Evolutionary conservation across 73 alveolate species (phyloP), one percentile per base, ranked within the genome.

Genomic region (Symbiodinium natans): DNA sequence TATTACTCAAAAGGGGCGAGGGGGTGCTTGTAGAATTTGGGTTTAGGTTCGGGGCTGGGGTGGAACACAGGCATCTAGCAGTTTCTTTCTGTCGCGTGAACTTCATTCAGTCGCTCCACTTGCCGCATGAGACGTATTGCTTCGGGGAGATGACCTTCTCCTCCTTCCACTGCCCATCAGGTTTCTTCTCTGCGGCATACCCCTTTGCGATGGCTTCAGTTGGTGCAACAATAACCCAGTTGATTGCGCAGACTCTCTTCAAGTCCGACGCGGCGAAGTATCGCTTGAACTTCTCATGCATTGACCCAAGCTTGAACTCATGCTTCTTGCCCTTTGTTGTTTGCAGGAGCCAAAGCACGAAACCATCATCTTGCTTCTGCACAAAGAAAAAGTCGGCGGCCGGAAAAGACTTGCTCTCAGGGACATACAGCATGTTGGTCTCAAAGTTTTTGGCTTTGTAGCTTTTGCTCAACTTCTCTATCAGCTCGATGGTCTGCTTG

Each of bases 301-400:
- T 77, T 19, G 86, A 77, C 86, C 25, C 86, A 6, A 77, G 86
- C 86, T 77, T 77, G 86, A 77, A 77, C 86, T 77, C 86, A 77
- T 77, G 86, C 86, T 77, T 77, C 86, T 77, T 77, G 56, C 86
- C 86, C n/a, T 77, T 77, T 36, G 86, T 77, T 77, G 48, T 77
- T 34, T 77, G 86, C 86, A 77, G 40, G 36, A 82, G 41, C 90
- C 90, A 82, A 19, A 82, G 63, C 90, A 17, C 68, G 48, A 82
- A 39, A 3, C 90, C 90, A 40, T 82, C 68, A 40, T 82, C 90
- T 39, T 40, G 59, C 38, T 40, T 82, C 68, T 38, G 59, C 90
- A 34, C 90, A 34, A 82, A 82, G 90, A 82, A 82, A 34, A 82
- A 82, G 63, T 82, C 90, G 90, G 90, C 31, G 36, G 90, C 90